Evolutionary conservation across 2,329 filamentous ascomycete species (phyloP).

Genomic region (Colletotrichum kahawae): DNA sequence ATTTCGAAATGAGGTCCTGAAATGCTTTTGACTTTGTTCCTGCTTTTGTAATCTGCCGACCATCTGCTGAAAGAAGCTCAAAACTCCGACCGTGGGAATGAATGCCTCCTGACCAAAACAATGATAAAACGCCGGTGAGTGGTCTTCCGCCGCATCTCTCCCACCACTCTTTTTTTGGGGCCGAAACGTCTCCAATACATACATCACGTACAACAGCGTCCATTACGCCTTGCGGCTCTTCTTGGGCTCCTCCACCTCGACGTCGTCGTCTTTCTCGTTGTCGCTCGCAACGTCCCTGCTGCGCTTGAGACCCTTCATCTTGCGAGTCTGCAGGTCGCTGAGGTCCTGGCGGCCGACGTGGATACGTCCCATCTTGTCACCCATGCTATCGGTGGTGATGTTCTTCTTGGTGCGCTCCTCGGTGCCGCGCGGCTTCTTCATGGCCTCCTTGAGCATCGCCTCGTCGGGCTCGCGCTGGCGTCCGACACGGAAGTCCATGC

Average conservation of each 20-base stretch:
- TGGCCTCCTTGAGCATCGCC: conserved; percentile 83
- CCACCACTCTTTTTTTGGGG: not conserved
- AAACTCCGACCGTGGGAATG: conserved; percentile 20
- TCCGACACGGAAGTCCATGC: conserved; percentile 90
- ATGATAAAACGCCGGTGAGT: conserved; percentile 16
- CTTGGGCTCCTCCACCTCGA: conserved; percentile 37
- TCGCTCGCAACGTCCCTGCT: conserved; percentile 66
- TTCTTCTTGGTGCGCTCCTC: conserved; percentile 95
- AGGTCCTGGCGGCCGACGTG: conserved; percentile 93
- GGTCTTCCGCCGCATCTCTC: conserved; percentile 6
- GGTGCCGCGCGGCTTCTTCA: conserved; percentile 80
- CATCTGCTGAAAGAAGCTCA: conserved; percentile 24
- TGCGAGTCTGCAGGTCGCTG: conserved; percentile 85
- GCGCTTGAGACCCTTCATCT: conserved; percentile 99
- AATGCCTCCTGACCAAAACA: conserved; percentile 20
- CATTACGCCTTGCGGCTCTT: conserved; percentile 21
- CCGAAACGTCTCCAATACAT: not conserved
- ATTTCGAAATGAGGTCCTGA: not conserved
- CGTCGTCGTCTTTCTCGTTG: conserved; percentile 51
- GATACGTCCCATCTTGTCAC: conserved; percentile 94
- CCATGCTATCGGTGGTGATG: conserved; percentile 86
- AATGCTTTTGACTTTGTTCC: conserved; percentile 21
- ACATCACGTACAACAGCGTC: not conserved
- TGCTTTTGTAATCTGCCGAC: conserved; percentile 24
- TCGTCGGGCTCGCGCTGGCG: conserved; percentile 80